A percentile compares a stretch with the other conserved stretches of the same genome.
Evolutionary conservation across 306 rosid genomes (phyloP).

Genomic region (Crataegus laevigata): DNA sequence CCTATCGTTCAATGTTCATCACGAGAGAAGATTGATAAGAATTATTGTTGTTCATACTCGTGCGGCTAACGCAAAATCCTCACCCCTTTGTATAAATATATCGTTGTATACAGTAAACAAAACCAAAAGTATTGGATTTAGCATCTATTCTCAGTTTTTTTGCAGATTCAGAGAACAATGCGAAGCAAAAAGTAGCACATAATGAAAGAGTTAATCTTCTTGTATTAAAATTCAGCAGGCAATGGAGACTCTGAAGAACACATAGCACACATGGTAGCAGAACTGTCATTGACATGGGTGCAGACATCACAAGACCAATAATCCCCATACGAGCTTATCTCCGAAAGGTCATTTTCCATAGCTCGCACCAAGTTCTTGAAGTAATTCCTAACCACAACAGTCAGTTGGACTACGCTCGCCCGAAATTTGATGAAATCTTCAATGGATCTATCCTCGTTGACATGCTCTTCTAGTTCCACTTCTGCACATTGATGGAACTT

Average conservation of each 20-base stretch:
- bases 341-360: conserved; percentile 49
- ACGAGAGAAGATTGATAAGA: no score
- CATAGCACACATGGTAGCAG: background rate
- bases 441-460: background rate
- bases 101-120: no score
- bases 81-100: no score
- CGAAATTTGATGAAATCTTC: background rate
- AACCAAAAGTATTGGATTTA: no score
- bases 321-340: conserved; percentile 13
- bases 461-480: background rate
- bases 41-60: no score
- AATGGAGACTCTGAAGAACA: background rate
- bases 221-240: background rate
- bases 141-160: no score
- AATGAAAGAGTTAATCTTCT: background rate
- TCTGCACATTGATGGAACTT: conserved; percentile 17
- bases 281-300: background rate
- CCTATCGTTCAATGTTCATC: background rate
- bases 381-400: conserved; percentile 7
- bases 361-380: conserved; percentile 46
- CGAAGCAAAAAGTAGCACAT: no score
- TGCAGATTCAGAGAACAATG: no score
- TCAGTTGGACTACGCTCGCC: background rate
- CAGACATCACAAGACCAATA: conserved; percentile 5
- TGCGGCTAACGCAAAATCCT: no score